Evolutionary conservation across 2,329 filamentous ascomycete genomes (phyloP).

Genomic region (Fusarium transvaalense): DNA sequence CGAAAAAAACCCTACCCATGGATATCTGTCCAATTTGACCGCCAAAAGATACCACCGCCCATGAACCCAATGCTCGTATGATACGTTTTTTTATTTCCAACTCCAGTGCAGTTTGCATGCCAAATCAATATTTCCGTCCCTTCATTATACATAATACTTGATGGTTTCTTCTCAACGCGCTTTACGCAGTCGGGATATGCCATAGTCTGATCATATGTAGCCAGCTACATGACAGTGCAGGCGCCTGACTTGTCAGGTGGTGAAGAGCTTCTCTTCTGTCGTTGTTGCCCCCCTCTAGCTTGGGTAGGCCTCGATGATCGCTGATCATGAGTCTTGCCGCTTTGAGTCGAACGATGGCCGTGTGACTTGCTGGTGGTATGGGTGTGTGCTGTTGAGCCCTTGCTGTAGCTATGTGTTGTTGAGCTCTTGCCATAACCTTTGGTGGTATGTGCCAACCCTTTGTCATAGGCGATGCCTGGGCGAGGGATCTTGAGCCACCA

Average conservation of each 20-base stretch:
- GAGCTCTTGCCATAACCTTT: constrained; percentile 11
- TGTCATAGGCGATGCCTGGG: constrained; percentile 10
- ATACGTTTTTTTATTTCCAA: constrained; percentile 1
- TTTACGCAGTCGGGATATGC: neutral
- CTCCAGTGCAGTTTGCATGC: constrained; percentile 1
- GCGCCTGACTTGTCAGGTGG: constrained; percentile 11
- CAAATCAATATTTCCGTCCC: neutral
- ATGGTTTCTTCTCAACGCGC: neutral
- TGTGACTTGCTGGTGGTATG: constrained; percentile 17
- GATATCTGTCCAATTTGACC: constrained; percentile 19
- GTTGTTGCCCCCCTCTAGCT: constrained; percentile 12
- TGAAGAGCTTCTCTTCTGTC: constrained; percentile 17
- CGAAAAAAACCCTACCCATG: too few relatives aligned
- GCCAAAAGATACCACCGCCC: neutral
- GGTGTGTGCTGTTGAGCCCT: constrained; percentile 7
- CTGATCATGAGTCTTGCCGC: constrained; percentile 10
- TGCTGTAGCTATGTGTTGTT: constrained; percentile 7
- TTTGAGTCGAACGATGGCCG: constrained; percentile 13
- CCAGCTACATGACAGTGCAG: constrained; percentile 36
- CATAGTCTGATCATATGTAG: neutral
- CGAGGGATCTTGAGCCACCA: constrained; percentile 33
- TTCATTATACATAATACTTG: neutral
- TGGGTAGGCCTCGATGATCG: constrained; percentile 16
- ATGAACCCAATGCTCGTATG: neutral
- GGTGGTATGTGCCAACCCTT: constrained; percentile 1